Evolutionary conservation across 768 basidiomycete genomes (phyloP).

Genomic region (Podaxis carcinomalis): DNA sequence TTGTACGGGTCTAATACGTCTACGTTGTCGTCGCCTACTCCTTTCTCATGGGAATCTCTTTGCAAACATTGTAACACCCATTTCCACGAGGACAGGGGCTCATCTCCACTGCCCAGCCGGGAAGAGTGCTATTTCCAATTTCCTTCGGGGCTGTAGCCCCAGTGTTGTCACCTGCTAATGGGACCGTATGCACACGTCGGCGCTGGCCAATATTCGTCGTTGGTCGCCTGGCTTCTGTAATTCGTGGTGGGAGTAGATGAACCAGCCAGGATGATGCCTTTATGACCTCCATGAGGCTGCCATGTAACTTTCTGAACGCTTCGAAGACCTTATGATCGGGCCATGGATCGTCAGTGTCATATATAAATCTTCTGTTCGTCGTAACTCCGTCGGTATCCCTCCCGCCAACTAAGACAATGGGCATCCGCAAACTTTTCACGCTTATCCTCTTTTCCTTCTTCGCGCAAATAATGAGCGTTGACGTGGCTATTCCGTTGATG

Average conservation of each 20-base stretch:
- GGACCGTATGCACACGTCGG: not conserved
- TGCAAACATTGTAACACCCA: not conserved
- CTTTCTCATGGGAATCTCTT: constrained; percentile 1
- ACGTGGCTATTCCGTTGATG: constrained; percentile 36
- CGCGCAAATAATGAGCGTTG: constrained; percentile 14
- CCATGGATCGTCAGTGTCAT: not conserved
- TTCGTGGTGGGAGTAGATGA: constrained; percentile 4
- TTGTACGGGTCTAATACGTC: not conserved
- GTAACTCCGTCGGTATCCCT: not conserved
- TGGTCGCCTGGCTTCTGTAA: not conserved
- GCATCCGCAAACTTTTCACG: not conserved
- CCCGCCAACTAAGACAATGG: not conserved
- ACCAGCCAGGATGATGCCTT: not conserved
- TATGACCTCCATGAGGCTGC: constrained; percentile 8
- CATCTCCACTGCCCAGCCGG: not conserved
- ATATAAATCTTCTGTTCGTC: not conserved
- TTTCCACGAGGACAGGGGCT: not conserved
- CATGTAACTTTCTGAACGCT: not conserved
- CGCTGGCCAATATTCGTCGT: not conserved
- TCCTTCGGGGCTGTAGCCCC: not conserved
- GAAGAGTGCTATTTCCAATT: not conserved
- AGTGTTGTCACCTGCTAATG: constrained; percentile 4
- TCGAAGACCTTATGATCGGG: not conserved
- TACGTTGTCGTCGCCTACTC: not conserved
- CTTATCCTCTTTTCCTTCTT: constrained; percentile 8